Conservation (phyloP, 139 green algal genomes). For the Raphidocelis subcapitata region DNA sequence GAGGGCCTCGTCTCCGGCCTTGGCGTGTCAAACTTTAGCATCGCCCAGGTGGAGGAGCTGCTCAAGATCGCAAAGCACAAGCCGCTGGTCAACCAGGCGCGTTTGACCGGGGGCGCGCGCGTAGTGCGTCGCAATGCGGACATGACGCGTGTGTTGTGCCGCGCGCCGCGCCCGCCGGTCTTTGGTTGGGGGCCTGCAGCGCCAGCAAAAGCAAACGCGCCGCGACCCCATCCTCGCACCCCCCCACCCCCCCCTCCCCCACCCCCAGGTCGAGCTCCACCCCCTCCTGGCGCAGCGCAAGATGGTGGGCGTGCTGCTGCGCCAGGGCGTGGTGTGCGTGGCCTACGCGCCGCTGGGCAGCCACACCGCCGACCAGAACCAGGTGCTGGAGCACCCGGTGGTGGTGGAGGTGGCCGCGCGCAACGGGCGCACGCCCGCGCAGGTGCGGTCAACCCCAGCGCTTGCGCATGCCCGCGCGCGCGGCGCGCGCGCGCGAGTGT, state of each 20-base stretch:
- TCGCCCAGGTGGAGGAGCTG: conserved; percentile 76
- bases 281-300: conserved; percentile 71
- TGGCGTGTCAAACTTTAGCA: conserved; percentile 84
- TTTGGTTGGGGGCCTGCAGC: too few relatives aligned
- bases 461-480: not conserved
- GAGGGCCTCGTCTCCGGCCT: conserved; percentile 69
- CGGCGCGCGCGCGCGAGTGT: too few relatives aligned
- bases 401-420: conserved; percentile 60
- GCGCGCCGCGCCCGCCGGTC: not conserved
- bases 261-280: conserved; percentile 74
- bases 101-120: not conserved
- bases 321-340: conserved; percentile 73
- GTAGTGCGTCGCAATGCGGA: too few relatives aligned
- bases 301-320: conserved; percentile 67
- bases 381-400: conserved; percentile 38
- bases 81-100: conserved; percentile 74
- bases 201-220: too few relatives aligned
- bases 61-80: conserved; percentile 51
- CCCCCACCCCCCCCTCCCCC: not conserved
- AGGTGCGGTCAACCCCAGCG: conserved; percentile 31
- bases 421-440: conserved; percentile 41
- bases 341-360: conserved; percentile 66
- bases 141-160: not conserved
- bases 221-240: not conserved
- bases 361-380: not conserved